phyloP scores from a whole-genome alignment of 257 asterid species.

The Gentiana dahurica region DNA sequence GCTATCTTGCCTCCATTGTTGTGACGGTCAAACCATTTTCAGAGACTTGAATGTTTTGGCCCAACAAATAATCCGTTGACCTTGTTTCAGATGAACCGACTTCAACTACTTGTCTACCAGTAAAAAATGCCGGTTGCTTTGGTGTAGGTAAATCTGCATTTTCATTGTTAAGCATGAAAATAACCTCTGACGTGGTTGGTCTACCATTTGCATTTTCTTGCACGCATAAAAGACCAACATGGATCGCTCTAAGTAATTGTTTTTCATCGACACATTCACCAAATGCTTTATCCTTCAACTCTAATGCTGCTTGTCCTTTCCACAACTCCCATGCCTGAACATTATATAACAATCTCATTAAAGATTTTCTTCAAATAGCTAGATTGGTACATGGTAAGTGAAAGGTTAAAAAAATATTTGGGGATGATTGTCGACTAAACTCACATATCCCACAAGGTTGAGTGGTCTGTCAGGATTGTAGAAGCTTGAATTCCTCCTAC shows the following conservation, averaged over 20 bases:
- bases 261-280: slow-evolving; percentile 18
- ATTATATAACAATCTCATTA: too few relatives aligned
- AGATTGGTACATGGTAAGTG: too few relatives aligned
- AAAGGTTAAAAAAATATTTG: too few relatives aligned
- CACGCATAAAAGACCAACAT: slow-evolving; percentile 43
- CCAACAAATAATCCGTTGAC: background rate
- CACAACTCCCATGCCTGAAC: slow-evolving; percentile 49
- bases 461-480: slow-evolving; percentile 31
- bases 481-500: slow-evolving; percentile 37
- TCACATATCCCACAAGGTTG: slow-evolving; percentile 49
- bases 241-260: slow-evolving; percentile 31
- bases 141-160: slow-evolving; percentile 22
- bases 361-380: too few relatives aligned
- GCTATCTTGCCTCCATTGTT: slow-evolving; percentile 10
- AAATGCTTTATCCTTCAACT: slow-evolving; percentile 35
- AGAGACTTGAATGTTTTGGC: slow-evolving; percentile 5
- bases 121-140: slow-evolving; percentile 32
- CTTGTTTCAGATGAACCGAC: slow-evolving; percentile 4
- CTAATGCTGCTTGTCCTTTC: slow-evolving; percentile 23
- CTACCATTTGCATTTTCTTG: slow-evolving; percentile 37
- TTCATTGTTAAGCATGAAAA: slow-evolving; percentile 37
- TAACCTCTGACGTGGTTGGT: slow-evolving; percentile 37
- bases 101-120: slow-evolving; percentile 16
- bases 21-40: slow-evolving; percentile 7
- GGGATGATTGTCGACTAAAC: slow-evolving; percentile 6